Conservation (phyloP, 176 grass and related monocot genomes). For the Elaeis guineensis region DNA sequence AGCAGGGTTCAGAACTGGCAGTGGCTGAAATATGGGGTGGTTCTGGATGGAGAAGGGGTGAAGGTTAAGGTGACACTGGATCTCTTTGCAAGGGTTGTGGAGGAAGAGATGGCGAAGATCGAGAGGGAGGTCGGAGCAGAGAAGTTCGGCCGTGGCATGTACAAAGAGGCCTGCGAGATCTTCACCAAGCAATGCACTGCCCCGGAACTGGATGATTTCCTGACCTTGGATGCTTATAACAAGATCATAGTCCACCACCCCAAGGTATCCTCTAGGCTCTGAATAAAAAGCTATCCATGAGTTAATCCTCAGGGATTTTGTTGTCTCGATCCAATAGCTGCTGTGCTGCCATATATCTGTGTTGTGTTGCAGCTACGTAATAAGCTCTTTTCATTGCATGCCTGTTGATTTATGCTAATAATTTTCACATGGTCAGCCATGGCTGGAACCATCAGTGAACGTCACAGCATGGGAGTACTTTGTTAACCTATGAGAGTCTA, state of each 20-base stretch:
- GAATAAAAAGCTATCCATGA: not conserved
- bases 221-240: constrained; percentile 82
- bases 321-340: too few species aligned
- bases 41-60: constrained; percentile 44
- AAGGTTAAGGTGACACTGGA: constrained; percentile 42
- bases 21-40: constrained; percentile 57
- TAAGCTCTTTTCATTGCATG: too few species aligned
- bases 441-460: too few species aligned
- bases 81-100: constrained; percentile 60
- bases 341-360: too few species aligned
- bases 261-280: constrained; percentile 42
- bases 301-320: not conserved
- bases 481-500: too few species aligned
- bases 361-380: too few species aligned
- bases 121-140: constrained; percentile 45
- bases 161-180: constrained; percentile 50
- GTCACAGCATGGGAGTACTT: too few species aligned
- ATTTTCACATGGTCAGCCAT: too few species aligned
- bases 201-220: constrained; percentile 74
- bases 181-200: constrained; percentile 63
- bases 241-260: constrained; percentile 68
- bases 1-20: constrained; percentile 96
- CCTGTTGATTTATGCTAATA: too few species aligned
- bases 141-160: constrained; percentile 42
- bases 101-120: constrained; percentile 79